These are phyloP conservation scores for Isabelozyma rhagii DNA, from an alignment of 805 yeast genomes.

Conservation along the genomic window DNA sequence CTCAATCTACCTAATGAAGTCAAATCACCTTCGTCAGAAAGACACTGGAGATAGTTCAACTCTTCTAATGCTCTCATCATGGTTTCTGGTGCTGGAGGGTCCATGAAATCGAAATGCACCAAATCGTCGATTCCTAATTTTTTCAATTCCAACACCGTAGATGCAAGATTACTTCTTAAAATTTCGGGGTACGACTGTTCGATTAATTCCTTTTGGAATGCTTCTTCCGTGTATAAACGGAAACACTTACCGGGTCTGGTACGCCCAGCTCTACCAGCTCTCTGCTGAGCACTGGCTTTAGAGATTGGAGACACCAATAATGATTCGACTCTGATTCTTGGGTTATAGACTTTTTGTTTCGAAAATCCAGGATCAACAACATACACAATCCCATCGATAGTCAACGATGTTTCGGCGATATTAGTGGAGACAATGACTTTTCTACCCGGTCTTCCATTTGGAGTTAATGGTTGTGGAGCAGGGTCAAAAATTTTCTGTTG, in stretches of 20 bases:
- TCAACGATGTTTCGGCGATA: slow-evolving; percentile 96
- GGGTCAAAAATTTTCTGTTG: slow-evolving; percentile 92
- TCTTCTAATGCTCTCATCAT: slow-evolving; percentile 99
- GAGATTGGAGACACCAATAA: slow-evolving; percentile 93
- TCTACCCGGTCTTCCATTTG: slow-evolving; percentile 89
- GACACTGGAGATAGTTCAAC: slow-evolving; percentile 82
- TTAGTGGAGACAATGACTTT: slow-evolving; percentile 90
- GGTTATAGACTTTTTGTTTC: slow-evolving; percentile 94
- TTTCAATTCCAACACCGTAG: slow-evolving; percentile 88
- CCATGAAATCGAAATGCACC: slow-evolving; percentile 98
- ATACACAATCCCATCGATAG: slow-evolving; percentile 95
- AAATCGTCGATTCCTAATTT: slow-evolving; percentile 93
- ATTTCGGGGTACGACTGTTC: slow-evolving; percentile 97
- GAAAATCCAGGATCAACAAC: slow-evolving; percentile 98
- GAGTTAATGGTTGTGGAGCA: slow-evolving; percentile 72
- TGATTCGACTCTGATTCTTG: slow-evolving; percentile 93
- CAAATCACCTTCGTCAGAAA: slow-evolving; percentile 87
- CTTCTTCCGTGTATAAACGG: slow-evolving; percentile 94
- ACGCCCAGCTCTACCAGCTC: slow-evolving; percentile 99
- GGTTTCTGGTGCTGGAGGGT: slow-evolving; percentile 99
- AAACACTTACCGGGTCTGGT: slow-evolving; percentile 98
- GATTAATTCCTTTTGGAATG: slow-evolving; percentile 87
- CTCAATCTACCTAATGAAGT: slow-evolving; percentile 89
- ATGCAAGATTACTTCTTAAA: slow-evolving; percentile 82
- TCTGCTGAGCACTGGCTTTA: slow-evolving; percentile 95